phyloP scores from a whole-genome alignment of 108 stramenopile genomes.

The Nannochloropsis salina region DNA sequence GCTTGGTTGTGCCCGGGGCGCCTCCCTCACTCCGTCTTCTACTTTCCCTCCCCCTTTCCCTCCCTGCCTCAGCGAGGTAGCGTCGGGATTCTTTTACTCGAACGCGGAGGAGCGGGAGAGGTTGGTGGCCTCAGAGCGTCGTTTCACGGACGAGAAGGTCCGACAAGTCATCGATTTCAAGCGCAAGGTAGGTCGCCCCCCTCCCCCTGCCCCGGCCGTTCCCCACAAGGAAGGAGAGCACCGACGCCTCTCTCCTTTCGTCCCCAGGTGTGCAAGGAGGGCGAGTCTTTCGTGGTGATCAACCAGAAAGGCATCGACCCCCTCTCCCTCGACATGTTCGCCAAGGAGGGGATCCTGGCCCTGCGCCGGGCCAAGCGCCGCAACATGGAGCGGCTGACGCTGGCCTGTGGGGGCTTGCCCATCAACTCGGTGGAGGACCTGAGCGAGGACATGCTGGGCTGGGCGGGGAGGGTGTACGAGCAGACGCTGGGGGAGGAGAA shows the following conservation, averaged over 20 bases:
- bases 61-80: constrained; percentile 61
- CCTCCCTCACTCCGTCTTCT: neutral
- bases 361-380: constrained; percentile 93
- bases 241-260: neutral
- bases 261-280: constrained; percentile 48
- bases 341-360: constrained; percentile 98
- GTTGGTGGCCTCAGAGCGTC: constrained; percentile 91
- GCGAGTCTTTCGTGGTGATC: constrained; percentile 82
- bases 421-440: constrained; percentile 91
- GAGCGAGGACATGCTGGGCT: constrained; percentile 77
- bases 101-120: constrained; percentile 94
- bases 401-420: constrained; percentile 92
- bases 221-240: neutral
- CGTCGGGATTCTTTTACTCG: constrained; percentile 85
- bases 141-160: constrained; percentile 96
- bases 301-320: constrained; percentile 99
- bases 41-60: neutral
- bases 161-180: constrained; percentile 89
- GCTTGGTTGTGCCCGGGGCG: no score
- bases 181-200: constrained; percentile 45
- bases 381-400: constrained; percentile 97
- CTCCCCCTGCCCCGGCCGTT: neutral
- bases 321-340: constrained; percentile 91
- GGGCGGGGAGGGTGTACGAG: constrained; percentile 85
- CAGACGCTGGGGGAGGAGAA: constrained; percentile 95